These are phyloP conservation scores for Teunomyces lycoperdinae DNA, from an alignment of 805 yeast species.

Conservation along the genomic window DNA sequence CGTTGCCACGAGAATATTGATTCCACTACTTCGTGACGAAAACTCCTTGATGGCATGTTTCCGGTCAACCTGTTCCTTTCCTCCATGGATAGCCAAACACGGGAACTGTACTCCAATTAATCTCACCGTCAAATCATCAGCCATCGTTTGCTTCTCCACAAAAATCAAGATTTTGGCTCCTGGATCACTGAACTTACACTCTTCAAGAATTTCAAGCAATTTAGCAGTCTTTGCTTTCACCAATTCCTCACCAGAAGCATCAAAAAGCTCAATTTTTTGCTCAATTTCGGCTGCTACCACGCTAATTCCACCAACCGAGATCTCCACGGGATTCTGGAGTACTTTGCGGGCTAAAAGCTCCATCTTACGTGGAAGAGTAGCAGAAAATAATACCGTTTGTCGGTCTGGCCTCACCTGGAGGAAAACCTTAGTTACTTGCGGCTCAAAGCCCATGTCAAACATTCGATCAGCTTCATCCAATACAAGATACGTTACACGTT, in stretches of 20 bases:
- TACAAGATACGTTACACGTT: constrained; percentile 75
- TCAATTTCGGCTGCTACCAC: constrained; percentile 77
- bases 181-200: constrained; percentile 26
- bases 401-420: constrained; percentile 76
- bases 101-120: constrained; percentile 53
- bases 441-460: constrained; percentile 97
- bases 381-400: constrained; percentile 89
- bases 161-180: constrained; percentile 67
- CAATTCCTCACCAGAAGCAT: constrained; percentile 27
- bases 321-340: constrained; percentile 64
- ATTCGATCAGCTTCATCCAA: constrained; percentile 95
- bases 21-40: constrained; percentile 46
- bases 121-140: constrained; percentile 65
- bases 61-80: constrained; percentile 82
- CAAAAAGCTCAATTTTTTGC: constrained; percentile 66
- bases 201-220: constrained; percentile 55
- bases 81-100: constrained; percentile 83
- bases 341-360: constrained; percentile 70
- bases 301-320: constrained; percentile 76
- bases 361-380: constrained; percentile 84
- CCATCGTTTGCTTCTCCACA: constrained; percentile 83
- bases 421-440: constrained; percentile 83
- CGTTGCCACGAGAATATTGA: constrained; percentile 78
- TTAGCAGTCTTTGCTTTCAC: constrained; percentile 50
- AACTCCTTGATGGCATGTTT: constrained; percentile 72